These are phyloP conservation scores for Scedosporium boydii DNA, from an alignment of 2,329 filamentous ascomycete genomes.

Conservation along the genomic window DNA sequence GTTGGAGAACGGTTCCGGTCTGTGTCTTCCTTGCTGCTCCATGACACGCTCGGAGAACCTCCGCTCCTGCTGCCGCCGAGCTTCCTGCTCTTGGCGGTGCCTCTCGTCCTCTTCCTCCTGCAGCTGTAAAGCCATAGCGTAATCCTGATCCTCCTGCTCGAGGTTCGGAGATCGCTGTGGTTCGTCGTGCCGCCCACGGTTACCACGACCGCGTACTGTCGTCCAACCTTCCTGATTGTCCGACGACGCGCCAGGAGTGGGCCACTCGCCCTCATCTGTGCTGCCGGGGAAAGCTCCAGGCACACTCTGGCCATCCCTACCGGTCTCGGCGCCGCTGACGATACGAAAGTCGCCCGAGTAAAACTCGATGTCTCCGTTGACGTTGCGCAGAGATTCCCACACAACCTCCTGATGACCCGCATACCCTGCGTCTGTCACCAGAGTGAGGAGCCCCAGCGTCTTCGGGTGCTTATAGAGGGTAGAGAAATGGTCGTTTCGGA, in stretches of 20 bases:
- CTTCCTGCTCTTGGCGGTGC: conserved; percentile 52
- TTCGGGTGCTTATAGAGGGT: conserved; percentile 84
- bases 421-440: conserved; percentile 92
- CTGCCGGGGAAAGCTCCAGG: not conserved
- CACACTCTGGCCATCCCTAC: conserved; percentile 5
- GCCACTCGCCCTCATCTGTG: not conserved
- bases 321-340: conserved; percentile 50
- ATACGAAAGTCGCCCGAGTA: conserved; percentile 84
- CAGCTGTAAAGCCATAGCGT: conserved; percentile 82
- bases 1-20: not conserved
- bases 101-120: conserved; percentile 89
- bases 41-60: conserved; percentile 62
- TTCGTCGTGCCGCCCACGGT: not conserved
- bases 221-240: conserved; percentile 37
- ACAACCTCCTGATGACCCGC: conserved; percentile 81
- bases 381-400: conserved; percentile 88
- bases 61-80: conserved; percentile 55
- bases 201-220: conserved; percentile 32
- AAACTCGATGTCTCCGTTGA: conserved; percentile 78
- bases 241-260: not conserved
- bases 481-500: conserved; percentile 95
- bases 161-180: conserved; percentile 22
- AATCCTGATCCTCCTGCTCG: conserved; percentile 73
- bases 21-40: conserved; percentile 44
- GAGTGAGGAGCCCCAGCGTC: conserved; percentile 63